These are phyloP conservation scores for Melampsora medusae DNA, from an alignment of 1,284 basidiomycete species.

Conservation along the genomic window DNA sequence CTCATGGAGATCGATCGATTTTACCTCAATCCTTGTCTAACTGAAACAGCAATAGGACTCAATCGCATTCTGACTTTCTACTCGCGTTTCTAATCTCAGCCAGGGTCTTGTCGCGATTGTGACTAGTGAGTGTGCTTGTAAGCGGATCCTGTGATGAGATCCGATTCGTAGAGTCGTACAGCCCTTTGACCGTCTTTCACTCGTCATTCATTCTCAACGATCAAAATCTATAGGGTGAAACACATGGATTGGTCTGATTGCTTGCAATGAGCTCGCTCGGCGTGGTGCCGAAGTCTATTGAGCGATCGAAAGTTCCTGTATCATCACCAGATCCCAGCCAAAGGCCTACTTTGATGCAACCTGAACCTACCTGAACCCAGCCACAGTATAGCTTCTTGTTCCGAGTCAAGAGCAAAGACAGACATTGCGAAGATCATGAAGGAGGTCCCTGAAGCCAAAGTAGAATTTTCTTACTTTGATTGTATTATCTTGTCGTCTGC, in stretches of 20 bases:
- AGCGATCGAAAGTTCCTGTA: neutral
- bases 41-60: neutral
- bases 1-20: neutral
- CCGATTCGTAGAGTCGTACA: neutral
- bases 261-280: conserved; percentile 5
- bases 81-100: neutral
- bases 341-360: neutral
- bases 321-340: neutral
- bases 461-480: conserved; percentile 53
- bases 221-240: neutral
- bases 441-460: conserved; percentile 43
- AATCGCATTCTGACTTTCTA: neutral
- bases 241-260: neutral
- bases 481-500: conserved; percentile 51
- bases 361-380: neutral
- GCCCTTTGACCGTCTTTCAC: too few relatives aligned
- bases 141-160: neutral
- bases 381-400: neutral
- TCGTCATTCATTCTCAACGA: neutral
- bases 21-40: neutral
- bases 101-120: conserved; percentile 8
- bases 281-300: conserved; percentile 11
- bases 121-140: neutral
- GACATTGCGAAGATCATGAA: conserved; percentile 34
- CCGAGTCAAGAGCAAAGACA: neutral